Evolutionary conservation across 805 yeast species (phyloP).

Genomic region (Soucietia sequanensis): DNA sequence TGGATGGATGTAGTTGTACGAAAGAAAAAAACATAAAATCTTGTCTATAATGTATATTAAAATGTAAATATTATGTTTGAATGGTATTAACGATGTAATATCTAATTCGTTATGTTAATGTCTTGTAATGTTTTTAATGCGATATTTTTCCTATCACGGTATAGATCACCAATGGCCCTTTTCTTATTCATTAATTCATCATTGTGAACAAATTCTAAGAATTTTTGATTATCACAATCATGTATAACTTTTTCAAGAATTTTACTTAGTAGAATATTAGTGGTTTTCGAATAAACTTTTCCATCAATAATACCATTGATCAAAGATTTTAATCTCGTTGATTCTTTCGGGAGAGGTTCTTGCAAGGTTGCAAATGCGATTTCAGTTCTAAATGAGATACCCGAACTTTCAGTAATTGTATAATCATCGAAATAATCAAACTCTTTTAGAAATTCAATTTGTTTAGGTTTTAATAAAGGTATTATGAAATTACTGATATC

Average conservation of each 20-base stretch:
- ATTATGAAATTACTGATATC: conserved; percentile 54
- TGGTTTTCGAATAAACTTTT: conserved; percentile 26
- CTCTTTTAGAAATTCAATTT: conserved; percentile 46
- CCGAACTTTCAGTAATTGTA: conserved; percentile 51
- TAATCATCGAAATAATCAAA: conserved; percentile 71
- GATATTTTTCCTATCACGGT: conserved; percentile 23
- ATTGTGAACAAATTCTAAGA: conserved; percentile 17
- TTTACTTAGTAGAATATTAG: conserved; percentile 25
- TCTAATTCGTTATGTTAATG: background rate
- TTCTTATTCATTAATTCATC: conserved; percentile 12
- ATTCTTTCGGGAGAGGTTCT: conserved; percentile 25
- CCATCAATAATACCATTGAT: conserved; percentile 53
- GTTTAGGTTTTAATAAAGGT: conserved; percentile 31
- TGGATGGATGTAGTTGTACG: background rate
- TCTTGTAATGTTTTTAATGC: conserved; percentile 14
- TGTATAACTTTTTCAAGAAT: conserved; percentile 29
- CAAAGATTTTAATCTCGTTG: conserved; percentile 34
- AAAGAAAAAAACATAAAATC: too few species aligned
- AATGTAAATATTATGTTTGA: background rate
- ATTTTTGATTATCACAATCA: conserved; percentile 18
- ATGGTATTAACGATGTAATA: too few species aligned
- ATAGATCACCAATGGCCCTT: conserved; percentile 22
- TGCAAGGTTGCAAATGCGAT: conserved; percentile 68
- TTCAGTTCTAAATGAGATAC: conserved; percentile 68
- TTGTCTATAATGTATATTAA: conserved; percentile 2